Conservation (phyloP, 176 grass and related monocot genomes). For the Olyra latifolia region DNA sequence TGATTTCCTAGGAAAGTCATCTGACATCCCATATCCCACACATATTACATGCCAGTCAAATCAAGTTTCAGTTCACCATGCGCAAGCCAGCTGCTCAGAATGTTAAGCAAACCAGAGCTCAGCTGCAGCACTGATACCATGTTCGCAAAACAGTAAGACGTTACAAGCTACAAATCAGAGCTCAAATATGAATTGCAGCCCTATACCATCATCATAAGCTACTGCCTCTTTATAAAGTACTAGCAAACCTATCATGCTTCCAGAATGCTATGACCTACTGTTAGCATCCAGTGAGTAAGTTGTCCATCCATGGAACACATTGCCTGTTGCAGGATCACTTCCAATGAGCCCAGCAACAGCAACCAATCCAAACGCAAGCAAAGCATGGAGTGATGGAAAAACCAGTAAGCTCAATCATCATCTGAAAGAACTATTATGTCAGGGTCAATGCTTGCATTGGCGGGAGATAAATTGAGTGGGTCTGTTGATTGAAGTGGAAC, state of each 20-base stretch:
- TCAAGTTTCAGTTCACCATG: not conserved
- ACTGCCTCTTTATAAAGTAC: not conserved
- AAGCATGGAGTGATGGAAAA: not conserved
- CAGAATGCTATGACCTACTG: not conserved
- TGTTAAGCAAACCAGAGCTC: not conserved
- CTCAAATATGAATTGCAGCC: not conserved
- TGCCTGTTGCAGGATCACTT: not conserved
- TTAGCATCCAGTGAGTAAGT: not conserved
- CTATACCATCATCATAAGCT: not conserved
- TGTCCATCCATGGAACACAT: not conserved
- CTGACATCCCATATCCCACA: not conserved
- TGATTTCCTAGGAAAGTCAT: not conserved
- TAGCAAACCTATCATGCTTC: not conserved
- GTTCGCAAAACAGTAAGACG: not conserved
- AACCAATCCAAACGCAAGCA: not conserved
- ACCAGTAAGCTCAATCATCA: constrained; percentile 35
- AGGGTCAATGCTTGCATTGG: constrained; percentile 2
- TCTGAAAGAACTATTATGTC: constrained; percentile 47
- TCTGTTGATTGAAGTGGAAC: constrained; percentile 26
- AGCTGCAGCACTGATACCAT: not conserved
- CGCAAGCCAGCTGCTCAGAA: not conserved
- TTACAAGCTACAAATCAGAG: not conserved
- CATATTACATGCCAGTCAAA: not conserved
- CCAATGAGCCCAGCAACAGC: not conserved
- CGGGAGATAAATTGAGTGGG: not conserved